Percentiles rank a stretch among this genome's conserved stretches.
Evolutionary conservation across 768 basidiomycete genomes (phyloP).

Genomic region (Kwoniella mangroviensis): DNA sequence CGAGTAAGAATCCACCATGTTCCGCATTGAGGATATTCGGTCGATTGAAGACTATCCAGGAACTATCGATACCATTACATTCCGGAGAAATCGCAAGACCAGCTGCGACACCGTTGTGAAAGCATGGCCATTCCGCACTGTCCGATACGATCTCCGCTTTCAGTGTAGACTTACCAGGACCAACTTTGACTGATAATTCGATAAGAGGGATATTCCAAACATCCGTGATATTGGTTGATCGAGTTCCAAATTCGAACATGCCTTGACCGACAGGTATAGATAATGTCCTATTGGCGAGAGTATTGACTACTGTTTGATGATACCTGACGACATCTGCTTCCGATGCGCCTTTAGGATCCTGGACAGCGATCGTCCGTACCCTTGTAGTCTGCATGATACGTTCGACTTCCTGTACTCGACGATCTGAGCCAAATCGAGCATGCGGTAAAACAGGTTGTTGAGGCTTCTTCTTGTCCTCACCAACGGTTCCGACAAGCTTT

Average conservation of each 20-base stretch:
- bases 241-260: conserved; percentile 86
- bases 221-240: conserved; percentile 68
- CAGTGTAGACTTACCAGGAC: conserved; percentile 49
- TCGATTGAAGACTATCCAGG: conserved; percentile 93
- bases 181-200: conserved; percentile 55
- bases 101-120: conserved; percentile 95
- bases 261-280: conserved; percentile 87
- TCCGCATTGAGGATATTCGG: conserved; percentile 86
- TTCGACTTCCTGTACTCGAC: conserved; percentile 86
- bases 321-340: conserved; percentile 87
- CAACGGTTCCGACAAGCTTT: conserved; percentile 59
- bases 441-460: conserved; percentile 64
- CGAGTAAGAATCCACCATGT: conserved; percentile 95
- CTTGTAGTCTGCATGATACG: conserved; percentile 84
- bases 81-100: conserved; percentile 80
- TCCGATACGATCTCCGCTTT: conserved; percentile 74
- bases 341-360: conserved; percentile 75
- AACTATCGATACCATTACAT: conserved; percentile 79
- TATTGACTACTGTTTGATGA: conserved; percentile 77
- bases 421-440: conserved; percentile 87
- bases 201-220: conserved; percentile 52
- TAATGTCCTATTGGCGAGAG: conserved; percentile 85
- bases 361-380: conserved; percentile 68
- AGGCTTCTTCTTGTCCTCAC: background rate
- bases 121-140: conserved; percentile 87